Base-by-base conservation (phyloP, 2,329 filamentous ascomycete species). In the Pseudopyricularia javanii region DNA sequence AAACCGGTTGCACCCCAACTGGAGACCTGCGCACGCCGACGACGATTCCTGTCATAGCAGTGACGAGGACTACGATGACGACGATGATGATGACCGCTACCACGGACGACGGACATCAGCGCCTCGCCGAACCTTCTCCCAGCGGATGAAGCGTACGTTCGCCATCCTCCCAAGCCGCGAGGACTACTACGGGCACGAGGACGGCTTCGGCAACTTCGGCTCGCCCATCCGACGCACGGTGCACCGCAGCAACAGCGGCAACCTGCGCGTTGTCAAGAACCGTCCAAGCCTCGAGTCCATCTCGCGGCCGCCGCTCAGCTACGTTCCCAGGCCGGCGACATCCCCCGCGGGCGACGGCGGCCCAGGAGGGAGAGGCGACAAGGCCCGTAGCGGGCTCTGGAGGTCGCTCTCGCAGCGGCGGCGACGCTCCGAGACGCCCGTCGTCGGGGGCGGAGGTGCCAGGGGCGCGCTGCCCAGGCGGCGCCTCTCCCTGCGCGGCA, bases 1-100 rank as follows among this genome's bases (percentile, higher is more conserved):
- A 37, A 70, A 71, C 48, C 78, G 73, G 57, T 64, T 83, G 14
- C 80, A 84, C 62, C 79, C 80, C 1, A 76, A 76, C 59, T 84
- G 80, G 80, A 71, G 75, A 7, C 80, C 80, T n/a, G 65, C 74
- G 14, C 73, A 74, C 58, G 59, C 64, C 40, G 62, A 64, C 3
- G 51, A 57, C 12, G 63, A 64, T n/a, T 61, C 62, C 2, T 59
- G 58, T 7, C 61, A 64, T 47, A 61, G 55, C 26, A 59, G 59
- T 14, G 58, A 60, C 35, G 63, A 64, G 12, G 49, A 67, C 15
- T 64, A 65, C 2, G 62, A 66, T 15, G 63, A 59, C 24, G 63
- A 64, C 17, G 73, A 77, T 54, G 74, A 76, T 54, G 22, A 45
- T 26, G 12, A 26, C 17, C 11, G 24, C 22, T 24, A 45, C 40